A percentile compares a stretch with the other conserved stretches of the same genome.
Conservation (phyloP, 441 rosid species). For the Breynia disticha region DNA sequence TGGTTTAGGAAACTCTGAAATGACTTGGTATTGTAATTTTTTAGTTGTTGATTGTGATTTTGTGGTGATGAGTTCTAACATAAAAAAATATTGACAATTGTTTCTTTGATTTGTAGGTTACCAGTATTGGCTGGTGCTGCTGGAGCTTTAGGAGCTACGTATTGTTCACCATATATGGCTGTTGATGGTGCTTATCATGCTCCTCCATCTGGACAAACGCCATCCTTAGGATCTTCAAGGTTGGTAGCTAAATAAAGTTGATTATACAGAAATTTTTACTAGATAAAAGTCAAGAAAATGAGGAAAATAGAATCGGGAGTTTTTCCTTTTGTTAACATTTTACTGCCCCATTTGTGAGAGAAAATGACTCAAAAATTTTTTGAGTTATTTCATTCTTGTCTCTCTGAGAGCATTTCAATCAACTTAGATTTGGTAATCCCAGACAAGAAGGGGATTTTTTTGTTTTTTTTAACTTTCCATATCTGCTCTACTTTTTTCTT, state of each 20-base stretch:
- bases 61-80: neutral
- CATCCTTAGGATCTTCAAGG: slow-evolving; percentile 60
- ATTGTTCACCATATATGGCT: slow-evolving; percentile 67
- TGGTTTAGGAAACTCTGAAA: slow-evolving; percentile 84
- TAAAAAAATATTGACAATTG: neutral
- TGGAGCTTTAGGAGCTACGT: slow-evolving; percentile 68
- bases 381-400: too few species aligned
- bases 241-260: slow-evolving; percentile 13
- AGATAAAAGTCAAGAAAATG: too few species aligned
- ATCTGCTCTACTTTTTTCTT: too few species aligned
- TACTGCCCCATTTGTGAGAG: too few species aligned
- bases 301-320: too few species aligned
- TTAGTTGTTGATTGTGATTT: neutral
- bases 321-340: too few species aligned
- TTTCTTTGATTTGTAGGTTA: slow-evolving; percentile 44
- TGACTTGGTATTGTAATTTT: slow-evolving; percentile 66
- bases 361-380: too few species aligned
- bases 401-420: too few species aligned
- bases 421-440: too few species aligned
- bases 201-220: slow-evolving; percentile 41
- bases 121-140: slow-evolving; percentile 82
- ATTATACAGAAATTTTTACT: neutral
- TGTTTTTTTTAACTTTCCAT: too few species aligned
- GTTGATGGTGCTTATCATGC: slow-evolving; percentile 67
- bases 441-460: too few species aligned